These are phyloP conservation scores for Paraconiothyrium brasiliense DNA, from an alignment of 2,329 filamentous ascomycete species.

Conservation along the genomic window DNA sequence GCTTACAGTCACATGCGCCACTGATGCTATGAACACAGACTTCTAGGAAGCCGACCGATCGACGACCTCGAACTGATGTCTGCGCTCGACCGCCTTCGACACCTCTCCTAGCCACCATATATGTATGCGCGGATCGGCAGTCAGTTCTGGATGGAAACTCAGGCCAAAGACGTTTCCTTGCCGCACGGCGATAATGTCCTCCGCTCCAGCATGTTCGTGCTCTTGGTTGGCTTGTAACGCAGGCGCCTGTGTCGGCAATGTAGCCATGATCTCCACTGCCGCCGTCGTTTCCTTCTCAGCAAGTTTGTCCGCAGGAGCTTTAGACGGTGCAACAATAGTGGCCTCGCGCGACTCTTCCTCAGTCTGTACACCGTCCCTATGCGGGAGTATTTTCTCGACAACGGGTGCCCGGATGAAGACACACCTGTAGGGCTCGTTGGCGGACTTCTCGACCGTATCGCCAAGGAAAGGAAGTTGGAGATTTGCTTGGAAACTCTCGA, in stretches of 20 bases:
- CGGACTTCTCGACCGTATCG: conserved; percentile 35
- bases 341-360: conserved; percentile 59
- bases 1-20: conserved; percentile 17
- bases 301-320: conserved; percentile 55
- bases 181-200: conserved; percentile 84
- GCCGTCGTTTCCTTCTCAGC: conserved; percentile 57
- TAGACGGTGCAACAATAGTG: conserved; percentile 67
- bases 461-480: conserved; percentile 76
- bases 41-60: conserved; percentile 32
- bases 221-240: conserved; percentile 59
- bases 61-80: conserved; percentile 43
- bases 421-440: conserved; percentile 71
- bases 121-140: conserved; percentile 86
- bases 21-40: conserved; percentile 6
- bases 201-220: conserved; percentile 57
- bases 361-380: conserved; percentile 60
- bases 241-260: conserved; percentile 62
- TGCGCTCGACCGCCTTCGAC: conserved; percentile 41
- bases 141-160: conserved; percentile 95
- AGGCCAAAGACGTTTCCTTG: conserved; percentile 94
- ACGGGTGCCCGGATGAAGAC: conserved; percentile 96
- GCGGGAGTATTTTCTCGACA: conserved; percentile 79
- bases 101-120: conserved; percentile 90
- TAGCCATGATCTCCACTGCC: conserved; percentile 68
- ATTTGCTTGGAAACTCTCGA: conserved; percentile 85